phyloP scores from a whole-genome alignment of 805 yeast genomes.

The Hanseniaspora clermontiae region DNA sequence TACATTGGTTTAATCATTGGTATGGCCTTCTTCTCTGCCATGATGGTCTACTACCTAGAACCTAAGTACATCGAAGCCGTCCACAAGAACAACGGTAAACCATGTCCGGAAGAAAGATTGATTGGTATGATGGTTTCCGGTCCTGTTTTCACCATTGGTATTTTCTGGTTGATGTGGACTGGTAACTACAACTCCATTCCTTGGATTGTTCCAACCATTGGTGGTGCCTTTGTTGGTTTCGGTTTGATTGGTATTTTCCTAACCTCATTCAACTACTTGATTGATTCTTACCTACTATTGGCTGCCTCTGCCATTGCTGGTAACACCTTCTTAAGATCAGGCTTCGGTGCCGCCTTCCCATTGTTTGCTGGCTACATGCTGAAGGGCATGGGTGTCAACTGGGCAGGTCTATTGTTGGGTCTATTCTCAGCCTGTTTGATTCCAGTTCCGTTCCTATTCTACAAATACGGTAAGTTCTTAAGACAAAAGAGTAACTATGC shows the following conservation, averaged over 20 bases:
- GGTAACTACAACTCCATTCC: slow-evolving; percentile 63
- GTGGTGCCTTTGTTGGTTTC: slow-evolving; percentile 52
- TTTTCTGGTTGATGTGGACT: slow-evolving; percentile 81
- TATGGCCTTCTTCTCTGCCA: slow-evolving; percentile 42
- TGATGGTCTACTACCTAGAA: slow-evolving; percentile 42
- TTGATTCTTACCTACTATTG: slow-evolving; percentile 54
- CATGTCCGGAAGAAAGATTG: slow-evolving; percentile 70
- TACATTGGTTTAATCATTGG: slow-evolving; percentile 68
- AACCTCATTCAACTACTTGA: slow-evolving; percentile 56
- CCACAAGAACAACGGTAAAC: slow-evolving; percentile 41
- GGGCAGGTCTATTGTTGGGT: slow-evolving; percentile 70
- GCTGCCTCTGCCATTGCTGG: slow-evolving; percentile 75
- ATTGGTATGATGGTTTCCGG: slow-evolving; percentile 66
- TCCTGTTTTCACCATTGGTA: slow-evolving; percentile 58
- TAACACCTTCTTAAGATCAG: slow-evolving; percentile 56
- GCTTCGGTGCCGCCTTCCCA: slow-evolving; percentile 59
- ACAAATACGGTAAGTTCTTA: slow-evolving; percentile 43
- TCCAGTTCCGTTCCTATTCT: slow-evolving; percentile 59
- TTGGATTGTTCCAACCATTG: slow-evolving; percentile 69
- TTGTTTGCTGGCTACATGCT: slow-evolving; percentile 64
- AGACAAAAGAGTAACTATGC: slow-evolving; percentile 52
- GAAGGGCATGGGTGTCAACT: slow-evolving; percentile 50
- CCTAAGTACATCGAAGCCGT: slow-evolving; percentile 37
- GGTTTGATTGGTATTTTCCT: slow-evolving; percentile 59
- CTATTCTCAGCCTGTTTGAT: slow-evolving; percentile 43